Evolutionary conservation across 2,329 filamentous ascomycete genomes (phyloP).

Genomic region (Fusarium sp.): DNA sequence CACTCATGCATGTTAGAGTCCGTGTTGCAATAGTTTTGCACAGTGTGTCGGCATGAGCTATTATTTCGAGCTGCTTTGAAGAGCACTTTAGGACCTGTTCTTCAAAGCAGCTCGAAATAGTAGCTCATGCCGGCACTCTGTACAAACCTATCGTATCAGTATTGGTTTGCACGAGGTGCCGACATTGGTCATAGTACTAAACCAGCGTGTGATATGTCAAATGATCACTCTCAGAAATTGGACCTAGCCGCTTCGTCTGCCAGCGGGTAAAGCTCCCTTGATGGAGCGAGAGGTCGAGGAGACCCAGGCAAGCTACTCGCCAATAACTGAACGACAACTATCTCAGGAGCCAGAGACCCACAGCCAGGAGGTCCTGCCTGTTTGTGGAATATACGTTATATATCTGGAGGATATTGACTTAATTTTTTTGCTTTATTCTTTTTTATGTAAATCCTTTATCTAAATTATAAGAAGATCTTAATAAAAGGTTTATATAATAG

Average conservation of each 20-base stretch:
- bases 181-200: background rate
- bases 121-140: no score
- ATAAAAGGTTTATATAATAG: no score
- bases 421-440: no score
- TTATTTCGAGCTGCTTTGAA: no score
- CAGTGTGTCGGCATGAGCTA: background rate
- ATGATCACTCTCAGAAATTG: background rate
- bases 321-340: background rate
- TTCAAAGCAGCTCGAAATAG: no score
- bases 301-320: conserved; percentile 3
- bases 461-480: no score
- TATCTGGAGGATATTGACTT: background rate
- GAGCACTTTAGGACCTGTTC: no score
- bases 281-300: background rate
- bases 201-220: background rate
- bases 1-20: background rate
- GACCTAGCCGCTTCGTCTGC: background rate
- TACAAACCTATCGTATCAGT: no score
- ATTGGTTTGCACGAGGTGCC: background rate
- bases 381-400: background rate
- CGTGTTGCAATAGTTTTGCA: background rate
- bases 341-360: background rate
- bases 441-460: no score
- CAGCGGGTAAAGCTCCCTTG: background rate
- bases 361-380: background rate